Evolutionary conservation across 495 filamentous ascomycete genomes (phyloP).

Genomic region (Amphirosellinia nigrospora): DNA sequence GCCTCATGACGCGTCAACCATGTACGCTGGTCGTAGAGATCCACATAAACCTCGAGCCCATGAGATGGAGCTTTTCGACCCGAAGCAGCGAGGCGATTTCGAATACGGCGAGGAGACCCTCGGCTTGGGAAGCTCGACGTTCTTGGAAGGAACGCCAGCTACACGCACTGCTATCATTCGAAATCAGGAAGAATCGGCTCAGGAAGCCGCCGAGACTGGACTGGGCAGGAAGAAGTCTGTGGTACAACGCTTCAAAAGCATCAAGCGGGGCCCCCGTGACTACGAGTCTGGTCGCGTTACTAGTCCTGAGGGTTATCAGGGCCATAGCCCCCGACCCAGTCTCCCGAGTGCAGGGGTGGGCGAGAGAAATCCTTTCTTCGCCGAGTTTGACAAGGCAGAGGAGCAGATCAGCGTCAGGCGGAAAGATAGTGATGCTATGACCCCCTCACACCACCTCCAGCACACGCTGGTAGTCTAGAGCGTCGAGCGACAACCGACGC

Average conservation of each 20-base stretch:
- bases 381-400: slow-evolving; percentile 68
- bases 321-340: slow-evolving; percentile 45
- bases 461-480: slow-evolving; percentile 61
- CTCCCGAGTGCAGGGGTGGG: slow-evolving; percentile 29
- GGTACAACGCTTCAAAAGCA: slow-evolving; percentile 80
- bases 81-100: slow-evolving; percentile 62
- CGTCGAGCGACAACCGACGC: slow-evolving; percentile 74
- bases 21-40: slow-evolving; percentile 60
- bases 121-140: slow-evolving; percentile 93
- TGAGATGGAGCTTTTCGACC: slow-evolving; percentile 58
- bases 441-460: slow-evolving; percentile 75
- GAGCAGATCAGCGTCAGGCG: slow-evolving; percentile 50
- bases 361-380: slow-evolving; percentile 85
- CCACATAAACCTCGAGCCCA: slow-evolving; percentile 35
- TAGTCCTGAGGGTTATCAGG: slow-evolving; percentile 52
- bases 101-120: slow-evolving; percentile 83
- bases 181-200: slow-evolving; percentile 69
- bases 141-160: slow-evolving; percentile 92
- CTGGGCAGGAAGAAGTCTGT: slow-evolving; percentile 91
- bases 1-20: slow-evolving; percentile 82
- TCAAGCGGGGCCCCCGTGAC: slow-evolving; percentile 61
- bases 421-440: slow-evolving; percentile 50
- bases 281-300: slow-evolving; percentile 57
- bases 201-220: slow-evolving; percentile 62
- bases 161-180: slow-evolving; percentile 82